phyloP scores from a whole-genome alignment of 2,329 filamentous ascomycete genomes.

The Davidsoniella australis region DNA sequence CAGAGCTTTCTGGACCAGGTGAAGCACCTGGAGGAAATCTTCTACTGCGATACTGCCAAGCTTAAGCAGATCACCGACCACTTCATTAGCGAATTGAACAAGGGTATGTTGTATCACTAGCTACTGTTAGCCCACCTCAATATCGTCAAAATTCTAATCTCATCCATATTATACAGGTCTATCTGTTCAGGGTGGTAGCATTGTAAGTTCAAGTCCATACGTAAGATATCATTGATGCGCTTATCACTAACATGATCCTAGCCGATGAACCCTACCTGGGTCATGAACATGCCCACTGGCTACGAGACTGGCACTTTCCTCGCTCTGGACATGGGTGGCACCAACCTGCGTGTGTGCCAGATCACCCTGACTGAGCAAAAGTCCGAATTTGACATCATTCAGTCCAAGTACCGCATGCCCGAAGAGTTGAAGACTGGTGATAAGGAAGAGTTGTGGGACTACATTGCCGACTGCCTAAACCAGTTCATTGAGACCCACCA shows the following conservation, averaged over 20 bases:
- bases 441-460: constrained; percentile 80
- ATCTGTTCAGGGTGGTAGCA: constrained; percentile 74
- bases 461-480: constrained; percentile 80
- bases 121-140: neutral
- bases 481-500: constrained; percentile 84
- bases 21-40: constrained; percentile 64
- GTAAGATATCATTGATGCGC: neutral
- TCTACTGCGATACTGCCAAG: constrained; percentile 60
- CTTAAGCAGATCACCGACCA: constrained; percentile 83
- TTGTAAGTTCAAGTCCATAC: constrained; percentile 44
- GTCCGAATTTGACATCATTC: constrained; percentile 84
- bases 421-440: constrained; percentile 78
- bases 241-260: constrained; percentile 21
- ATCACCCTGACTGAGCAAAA: constrained; percentile 75
- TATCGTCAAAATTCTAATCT: neutral
- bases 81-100: constrained; percentile 74
- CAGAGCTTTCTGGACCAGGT: constrained; percentile 69
- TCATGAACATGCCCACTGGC: constrained; percentile 75
- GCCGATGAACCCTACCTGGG: constrained; percentile 98
- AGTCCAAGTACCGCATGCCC: constrained; percentile 91
- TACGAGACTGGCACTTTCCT: constrained; percentile 76
- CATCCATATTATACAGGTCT: constrained; percentile 3
- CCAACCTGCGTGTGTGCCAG: constrained; percentile 87
- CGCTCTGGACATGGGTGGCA: constrained; percentile 89
- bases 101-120: constrained; percentile 36